Evolutionary conservation across 225 moss, liverwort and hornwort genomes (phyloP).

Genomic region (Asterella californica): DNA sequence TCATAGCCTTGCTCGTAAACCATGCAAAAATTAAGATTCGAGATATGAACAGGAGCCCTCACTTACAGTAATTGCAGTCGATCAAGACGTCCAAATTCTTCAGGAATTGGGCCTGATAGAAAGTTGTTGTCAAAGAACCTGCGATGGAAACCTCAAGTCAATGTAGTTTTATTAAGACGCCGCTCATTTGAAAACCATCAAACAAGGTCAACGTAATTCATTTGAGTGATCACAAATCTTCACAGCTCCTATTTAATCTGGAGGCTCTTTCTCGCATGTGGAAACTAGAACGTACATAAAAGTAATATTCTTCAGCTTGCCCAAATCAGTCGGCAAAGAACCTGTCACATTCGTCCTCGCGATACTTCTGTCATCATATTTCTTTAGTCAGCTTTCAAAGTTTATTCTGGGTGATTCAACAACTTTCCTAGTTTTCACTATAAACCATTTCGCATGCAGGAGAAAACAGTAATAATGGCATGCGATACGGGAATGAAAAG

Average conservation of each 20-base stretch:
- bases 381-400: background rate
- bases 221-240: background rate
- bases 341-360: constrained; percentile 17
- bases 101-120: constrained; percentile 13
- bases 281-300: background rate
- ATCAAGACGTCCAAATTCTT: constrained; percentile 7
- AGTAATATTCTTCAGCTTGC: background rate
- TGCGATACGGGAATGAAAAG: no score
- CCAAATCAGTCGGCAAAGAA: constrained; percentile 14
- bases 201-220: background rate
- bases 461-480: no score
- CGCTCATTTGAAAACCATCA: background rate
- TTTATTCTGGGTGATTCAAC: background rate
- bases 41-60: background rate
- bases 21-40: background rate
- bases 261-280: background rate
- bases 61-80: constrained; percentile 5
- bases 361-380: constrained; percentile 2
- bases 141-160: background rate
- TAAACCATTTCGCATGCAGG: background rate
- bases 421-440: background rate
- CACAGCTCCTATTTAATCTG: background rate
- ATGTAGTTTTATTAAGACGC: background rate
- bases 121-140: constrained; percentile 4
- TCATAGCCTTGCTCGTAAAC: background rate